phyloP scores from a whole-genome alignment of 148 eudicot genomes.

The Drosera capensis region DNA sequence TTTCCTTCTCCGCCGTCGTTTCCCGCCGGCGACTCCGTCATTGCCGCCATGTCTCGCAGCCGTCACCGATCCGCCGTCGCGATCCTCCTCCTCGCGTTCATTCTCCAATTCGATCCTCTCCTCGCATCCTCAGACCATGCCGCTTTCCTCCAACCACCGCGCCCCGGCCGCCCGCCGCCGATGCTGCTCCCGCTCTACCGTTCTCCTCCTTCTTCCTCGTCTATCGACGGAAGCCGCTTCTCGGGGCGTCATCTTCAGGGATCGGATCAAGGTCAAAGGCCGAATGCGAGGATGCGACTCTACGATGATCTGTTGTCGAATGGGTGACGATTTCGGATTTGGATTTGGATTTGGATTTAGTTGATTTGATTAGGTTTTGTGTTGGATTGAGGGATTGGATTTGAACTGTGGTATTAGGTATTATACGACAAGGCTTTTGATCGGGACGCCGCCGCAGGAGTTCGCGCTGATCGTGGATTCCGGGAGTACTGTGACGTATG shows the following conservation, averaged over 20 bases:
- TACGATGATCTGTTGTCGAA: slow-evolving; percentile 72
- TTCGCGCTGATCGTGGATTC: slow-evolving; percentile 90
- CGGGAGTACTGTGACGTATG: slow-evolving; percentile 96
- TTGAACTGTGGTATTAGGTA: too few relatives aligned
- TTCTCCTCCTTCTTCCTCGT: slow-evolving; percentile 24
- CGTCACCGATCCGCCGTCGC: slow-evolving; percentile 16
- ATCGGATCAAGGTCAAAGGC: slow-evolving; percentile 12
- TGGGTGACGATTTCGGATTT: slow-evolving; percentile 31
- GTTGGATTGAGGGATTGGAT: not conserved
- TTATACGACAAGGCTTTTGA: slow-evolving; percentile 72
- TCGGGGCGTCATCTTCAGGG: slow-evolving; percentile 49
- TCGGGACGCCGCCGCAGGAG: slow-evolving; percentile 83
- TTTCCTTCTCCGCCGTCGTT: too few relatives aligned
- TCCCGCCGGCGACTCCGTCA: too few relatives aligned
- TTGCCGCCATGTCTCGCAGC: slow-evolving; percentile 19
- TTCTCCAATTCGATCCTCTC: slow-evolving; percentile 11
- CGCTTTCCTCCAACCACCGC: slow-evolving; percentile 9
- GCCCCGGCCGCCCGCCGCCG: slow-evolving; percentile 15
- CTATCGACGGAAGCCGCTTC: slow-evolving; percentile 5
- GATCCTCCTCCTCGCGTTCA: slow-evolving; percentile 4
- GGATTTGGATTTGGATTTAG: not conserved
- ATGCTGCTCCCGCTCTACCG: slow-evolving; percentile 43
- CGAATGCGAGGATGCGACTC: slow-evolving; percentile 67
- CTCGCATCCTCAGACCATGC: not conserved
- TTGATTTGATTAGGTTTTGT: slow-evolving; percentile 1